Evolutionary conservation across 495 filamentous ascomycete species (phyloP).

Genomic region (Articulospora tetracladia): DNA sequence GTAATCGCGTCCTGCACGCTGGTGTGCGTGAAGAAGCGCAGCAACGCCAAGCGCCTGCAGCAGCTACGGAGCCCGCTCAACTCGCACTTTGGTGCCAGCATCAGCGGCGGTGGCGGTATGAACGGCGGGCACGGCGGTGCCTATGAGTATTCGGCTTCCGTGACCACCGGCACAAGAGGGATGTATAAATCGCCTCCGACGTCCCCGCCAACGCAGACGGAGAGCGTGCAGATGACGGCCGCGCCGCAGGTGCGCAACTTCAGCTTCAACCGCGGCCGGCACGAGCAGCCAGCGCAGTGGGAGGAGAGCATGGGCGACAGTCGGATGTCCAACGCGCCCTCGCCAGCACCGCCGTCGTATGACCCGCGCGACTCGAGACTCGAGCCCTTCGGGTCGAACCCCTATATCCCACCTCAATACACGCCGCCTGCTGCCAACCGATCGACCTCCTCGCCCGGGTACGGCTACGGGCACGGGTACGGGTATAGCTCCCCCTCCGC

Average conservation of each 20-base stretch:
- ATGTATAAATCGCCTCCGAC: too few relatives aligned
- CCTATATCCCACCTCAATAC: background rate
- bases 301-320: too few relatives aligned
- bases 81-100: slow-evolving; percentile 18
- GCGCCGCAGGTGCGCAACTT: background rate
- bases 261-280: background rate
- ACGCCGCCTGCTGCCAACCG: background rate
- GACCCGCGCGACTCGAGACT: background rate
- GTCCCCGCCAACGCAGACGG: too few relatives aligned
- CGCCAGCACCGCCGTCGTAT: background rate
- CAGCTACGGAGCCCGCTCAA: slow-evolving; percentile 12
- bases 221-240: background rate
- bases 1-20: slow-evolving; percentile 35
- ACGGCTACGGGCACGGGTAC: background rate
- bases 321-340: background rate
- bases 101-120: slow-evolving; percentile 5
- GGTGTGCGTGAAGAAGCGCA: slow-evolving; percentile 41
- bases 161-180: too few relatives aligned
- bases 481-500: too few relatives aligned
- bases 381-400: background rate
- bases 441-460: background rate
- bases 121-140: background rate
- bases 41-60: background rate
- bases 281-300: background rate
- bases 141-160: background rate